Conservation (phyloP, 768 basidiomycete species). For the Thelephora aurantiotincta region DNA sequence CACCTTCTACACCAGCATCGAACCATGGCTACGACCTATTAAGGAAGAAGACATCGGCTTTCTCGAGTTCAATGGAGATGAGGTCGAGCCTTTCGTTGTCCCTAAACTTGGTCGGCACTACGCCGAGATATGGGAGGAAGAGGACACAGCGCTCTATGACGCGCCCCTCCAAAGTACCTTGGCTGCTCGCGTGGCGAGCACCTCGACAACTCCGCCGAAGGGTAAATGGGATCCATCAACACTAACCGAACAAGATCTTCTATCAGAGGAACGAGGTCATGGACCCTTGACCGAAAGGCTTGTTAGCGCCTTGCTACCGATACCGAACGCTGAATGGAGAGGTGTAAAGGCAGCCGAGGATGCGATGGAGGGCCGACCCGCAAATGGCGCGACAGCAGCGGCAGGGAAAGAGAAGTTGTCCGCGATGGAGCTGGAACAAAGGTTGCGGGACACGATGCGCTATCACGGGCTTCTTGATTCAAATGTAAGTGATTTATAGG, state of each 20-base stretch:
- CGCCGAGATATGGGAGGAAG: constrained; percentile 85
- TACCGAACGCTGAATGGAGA: constrained; percentile 54
- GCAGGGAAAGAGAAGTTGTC: constrained; percentile 67
- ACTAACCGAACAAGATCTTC: constrained; percentile 53
- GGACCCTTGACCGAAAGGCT: constrained; percentile 82
- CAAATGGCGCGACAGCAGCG: constrained; percentile 59
- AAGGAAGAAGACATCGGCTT: constrained; percentile 95
- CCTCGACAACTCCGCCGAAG: constrained; percentile 30
- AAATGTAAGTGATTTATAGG: constrained; percentile 37
- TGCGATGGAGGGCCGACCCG: constrained; percentile 72
- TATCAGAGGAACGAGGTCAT: constrained; percentile 66
- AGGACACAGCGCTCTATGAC: constrained; percentile 48
- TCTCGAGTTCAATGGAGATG: constrained; percentile 82
- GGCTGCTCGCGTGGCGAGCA: constrained; percentile 22
- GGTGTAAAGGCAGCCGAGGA: constrained; percentile 77
- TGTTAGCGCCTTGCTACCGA: constrained; percentile 59
- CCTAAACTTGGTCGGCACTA: constrained; percentile 86
- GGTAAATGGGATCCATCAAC: constrained; percentile 80
- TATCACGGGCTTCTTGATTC: constrained; percentile 58
- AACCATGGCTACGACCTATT: constrained; percentile 79
- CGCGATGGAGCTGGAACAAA: constrained; percentile 65
- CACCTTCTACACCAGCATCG: constrained; percentile 81
- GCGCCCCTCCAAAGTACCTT: constrained; percentile 26
- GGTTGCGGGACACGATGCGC: constrained; percentile 63
- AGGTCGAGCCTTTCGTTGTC: constrained; percentile 74